phyloP scores from a whole-genome alignment of 1,284 basidiomycete species.

The Pseudomicrostroma phylloplanum region DNA sequence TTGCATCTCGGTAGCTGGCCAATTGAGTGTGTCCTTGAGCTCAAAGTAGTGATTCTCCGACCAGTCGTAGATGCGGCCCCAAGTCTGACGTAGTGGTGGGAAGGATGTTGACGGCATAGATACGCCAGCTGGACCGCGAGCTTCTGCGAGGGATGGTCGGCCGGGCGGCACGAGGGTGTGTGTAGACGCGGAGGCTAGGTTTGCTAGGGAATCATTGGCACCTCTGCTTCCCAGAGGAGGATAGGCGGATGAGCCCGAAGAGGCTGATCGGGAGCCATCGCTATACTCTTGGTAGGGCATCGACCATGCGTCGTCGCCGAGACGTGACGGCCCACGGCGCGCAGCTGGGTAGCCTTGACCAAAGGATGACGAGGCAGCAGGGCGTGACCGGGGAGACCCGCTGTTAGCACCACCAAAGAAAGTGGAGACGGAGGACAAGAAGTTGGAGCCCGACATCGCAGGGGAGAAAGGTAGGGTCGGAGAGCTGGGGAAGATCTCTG shows the following conservation, averaged over 20 bases:
- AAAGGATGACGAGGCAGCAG: constrained; percentile 16
- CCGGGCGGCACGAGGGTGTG: background rate
- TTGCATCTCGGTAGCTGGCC: constrained; percentile 35
- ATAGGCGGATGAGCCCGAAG: constrained; percentile 12
- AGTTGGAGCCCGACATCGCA: constrained; percentile 7
- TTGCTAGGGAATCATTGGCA: constrained; percentile 21
- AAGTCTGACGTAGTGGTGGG: constrained; percentile 44
- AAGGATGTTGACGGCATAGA: constrained; percentile 36
- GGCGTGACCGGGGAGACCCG: constrained; percentile 14
- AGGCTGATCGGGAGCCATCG: constrained; percentile 3
- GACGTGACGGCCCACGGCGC: constrained; percentile 26
- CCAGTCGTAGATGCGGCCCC: constrained; percentile 42
- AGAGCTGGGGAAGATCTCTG: too few species aligned
- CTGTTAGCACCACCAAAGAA: constrained; percentile 27
- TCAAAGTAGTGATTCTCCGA: constrained; percentile 41
- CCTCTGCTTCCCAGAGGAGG: constrained; percentile 22
- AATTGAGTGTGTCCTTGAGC: constrained; percentile 47
- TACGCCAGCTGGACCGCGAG: constrained; percentile 22
- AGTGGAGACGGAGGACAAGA: constrained; percentile 40
- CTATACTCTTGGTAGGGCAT: constrained; percentile 29
- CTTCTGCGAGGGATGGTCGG: background rate
- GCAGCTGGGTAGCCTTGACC: constrained; percentile 23
- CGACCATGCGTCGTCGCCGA: constrained; percentile 29
- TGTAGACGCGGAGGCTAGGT: constrained; percentile 21
- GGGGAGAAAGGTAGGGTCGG: background rate